Conservation (phyloP, 345 rosid species). For the Theobroma cacao region DNA sequence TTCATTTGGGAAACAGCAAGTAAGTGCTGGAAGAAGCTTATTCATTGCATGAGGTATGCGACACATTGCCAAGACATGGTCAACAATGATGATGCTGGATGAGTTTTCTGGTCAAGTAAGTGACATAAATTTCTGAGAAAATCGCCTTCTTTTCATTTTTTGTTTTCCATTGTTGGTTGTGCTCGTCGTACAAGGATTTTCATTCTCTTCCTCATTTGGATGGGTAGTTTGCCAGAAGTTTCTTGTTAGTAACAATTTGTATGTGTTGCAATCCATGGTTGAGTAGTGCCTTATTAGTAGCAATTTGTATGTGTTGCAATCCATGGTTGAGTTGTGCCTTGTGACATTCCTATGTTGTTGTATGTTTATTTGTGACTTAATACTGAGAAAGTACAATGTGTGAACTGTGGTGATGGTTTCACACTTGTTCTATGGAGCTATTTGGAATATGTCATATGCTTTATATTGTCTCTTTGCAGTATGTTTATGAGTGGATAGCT, state of each 20-base stretch:
- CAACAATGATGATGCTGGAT: slow-evolving; percentile 36
- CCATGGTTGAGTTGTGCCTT: slow-evolving; percentile 1
- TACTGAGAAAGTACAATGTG: slow-evolving; percentile 14
- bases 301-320: not conserved
- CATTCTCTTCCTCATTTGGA: not conserved
- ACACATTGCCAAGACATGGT: slow-evolving; percentile 26
- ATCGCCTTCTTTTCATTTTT: slow-evolving; percentile 11
- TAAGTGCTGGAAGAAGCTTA: slow-evolving; percentile 22
- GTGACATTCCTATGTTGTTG: not conserved
- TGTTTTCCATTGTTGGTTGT: slow-evolving; percentile 17
- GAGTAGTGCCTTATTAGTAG: slow-evolving; percentile 11
- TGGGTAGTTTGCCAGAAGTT: not conserved
- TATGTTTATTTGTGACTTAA: not conserved
- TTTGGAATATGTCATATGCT: not conserved
- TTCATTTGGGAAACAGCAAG: slow-evolving; percentile 16
- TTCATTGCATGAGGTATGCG: slow-evolving; percentile 22
- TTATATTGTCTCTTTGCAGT: not conserved
- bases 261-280: not conserved
- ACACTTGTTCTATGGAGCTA: not conserved
- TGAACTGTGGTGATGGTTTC: slow-evolving; percentile 9
- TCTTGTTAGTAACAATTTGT: slow-evolving; percentile 9
- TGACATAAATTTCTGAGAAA: slow-evolving; percentile 24
- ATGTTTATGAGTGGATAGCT: not conserved
- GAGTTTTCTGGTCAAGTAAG: slow-evolving; percentile 45
- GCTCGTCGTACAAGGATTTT: not conserved